Evolutionary conservation across 2,329 filamentous ascomycete genomes (phyloP), one percentile per base, ranked within the genome.

Genomic region (Fusarium hainanense): DNA sequence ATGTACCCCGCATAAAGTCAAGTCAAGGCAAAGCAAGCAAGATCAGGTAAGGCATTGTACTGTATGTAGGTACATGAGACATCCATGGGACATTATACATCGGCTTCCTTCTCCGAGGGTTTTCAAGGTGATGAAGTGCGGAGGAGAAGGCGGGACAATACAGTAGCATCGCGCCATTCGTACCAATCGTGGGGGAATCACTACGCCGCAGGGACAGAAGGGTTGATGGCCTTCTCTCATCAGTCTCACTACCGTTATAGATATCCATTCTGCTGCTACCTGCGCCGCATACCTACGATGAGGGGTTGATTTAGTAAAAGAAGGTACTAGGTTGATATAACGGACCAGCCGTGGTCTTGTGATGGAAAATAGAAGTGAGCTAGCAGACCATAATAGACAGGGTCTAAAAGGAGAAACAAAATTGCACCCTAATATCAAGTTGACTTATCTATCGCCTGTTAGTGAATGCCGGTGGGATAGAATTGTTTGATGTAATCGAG

Each of bases 401-500:
- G 69, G 62, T 52, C 54, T n/a, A 64, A 59, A 41, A 63, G 50
- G 48, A 54, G 63, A 69, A 69, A 56, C 55, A 57, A 49, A 64
- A 50, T 46, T 66, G 50, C 49, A 52, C 8, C 32, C 34, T 13
- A 41, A 41, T 49, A 49, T 10, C 28, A 44, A 40, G n/a, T 54
- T 54, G 34, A 21, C 49, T 32, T 54, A 61, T 64, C 58, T 56
- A 54, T 51, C 32, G 6, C 34, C 13, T 20, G 34, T 14, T 51
- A 27, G 23, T 52, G 20, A 42, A 52, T 51, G 48, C 23, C 23
- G 13, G 32, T 42, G 49, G 30, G 18, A 52, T 52, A 52, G n/a
- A 52, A 34, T 49, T 66, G 63, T 75, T 52, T 72, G 72, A 42
- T 75, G 73, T 42, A 75, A 75, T 75, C 70, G 74, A 66, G 73